Conservation (phyloP, 2,329 filamentous ascomycete genomes). For the Paraphoma sp. region DNA sequence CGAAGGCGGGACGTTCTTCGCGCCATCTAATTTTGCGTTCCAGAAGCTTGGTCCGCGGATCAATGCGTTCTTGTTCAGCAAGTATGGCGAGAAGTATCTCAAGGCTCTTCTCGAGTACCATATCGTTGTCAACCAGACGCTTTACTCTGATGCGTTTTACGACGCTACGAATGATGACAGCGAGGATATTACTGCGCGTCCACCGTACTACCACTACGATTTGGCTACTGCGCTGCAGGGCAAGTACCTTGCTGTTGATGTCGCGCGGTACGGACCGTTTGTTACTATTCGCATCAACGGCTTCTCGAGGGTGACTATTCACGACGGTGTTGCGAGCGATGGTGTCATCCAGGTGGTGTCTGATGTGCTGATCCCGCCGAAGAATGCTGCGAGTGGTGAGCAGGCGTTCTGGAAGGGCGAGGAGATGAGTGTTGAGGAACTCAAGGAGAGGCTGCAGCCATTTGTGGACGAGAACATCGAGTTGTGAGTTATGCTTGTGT, state of each 20-base stretch:
- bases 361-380: conserved; percentile 78
- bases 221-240: conserved; percentile 74
- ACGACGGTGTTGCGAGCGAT: conserved; percentile 76
- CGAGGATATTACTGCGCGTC: conserved; percentile 22
- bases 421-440: conserved; percentile 65
- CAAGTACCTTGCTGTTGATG: conserved; percentile 72
- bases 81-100: conserved; percentile 75
- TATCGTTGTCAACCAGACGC: conserved; percentile 72
- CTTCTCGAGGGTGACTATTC: conserved; percentile 67
- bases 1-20: conserved; percentile 78
- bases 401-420: conserved; percentile 51
- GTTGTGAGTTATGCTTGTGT: conserved; percentile 22
- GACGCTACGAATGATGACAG: conserved; percentile 49
- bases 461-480: conserved; percentile 41
- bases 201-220: conserved; percentile 68
- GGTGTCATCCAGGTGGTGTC: conserved; percentile 82
- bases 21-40: conserved; percentile 83
- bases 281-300: conserved; percentile 79
- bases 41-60: conserved; percentile 71
- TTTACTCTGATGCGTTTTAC: conserved; percentile 87
- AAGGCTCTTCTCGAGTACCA: conserved; percentile 81
- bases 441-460: conserved; percentile 59
- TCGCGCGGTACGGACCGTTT: conserved; percentile 71
- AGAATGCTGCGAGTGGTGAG: conserved; percentile 51
- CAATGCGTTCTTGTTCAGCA: conserved; percentile 87